These are phyloP conservation scores for Elaeis oleifera DNA, from an alignment of 202 grass and related monocot genomes.

Conservation along the genomic window DNA sequence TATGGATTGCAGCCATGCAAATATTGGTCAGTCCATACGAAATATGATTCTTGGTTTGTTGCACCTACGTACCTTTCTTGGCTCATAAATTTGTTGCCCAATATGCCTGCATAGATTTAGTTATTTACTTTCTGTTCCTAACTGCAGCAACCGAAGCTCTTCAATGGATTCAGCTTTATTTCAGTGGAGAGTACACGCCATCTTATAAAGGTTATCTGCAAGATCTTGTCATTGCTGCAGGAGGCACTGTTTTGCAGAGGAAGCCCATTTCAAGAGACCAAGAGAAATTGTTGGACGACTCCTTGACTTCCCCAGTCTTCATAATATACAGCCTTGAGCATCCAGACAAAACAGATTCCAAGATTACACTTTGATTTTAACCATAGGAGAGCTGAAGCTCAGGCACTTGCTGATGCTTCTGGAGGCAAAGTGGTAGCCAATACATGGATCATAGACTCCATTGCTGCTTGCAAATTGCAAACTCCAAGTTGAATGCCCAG, in stretches of 20 bases:
- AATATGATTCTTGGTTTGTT: no score
- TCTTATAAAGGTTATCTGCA: constrained; percentile 1
- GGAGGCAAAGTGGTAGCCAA: constrained; percentile 54
- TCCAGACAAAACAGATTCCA: constrained; percentile 25
- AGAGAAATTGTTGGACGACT: constrained; percentile 53
- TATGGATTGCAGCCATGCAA: no score
- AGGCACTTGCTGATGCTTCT: constrained; percentile 44
- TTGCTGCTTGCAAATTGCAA: constrained; percentile 59
- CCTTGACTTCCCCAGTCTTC: constrained; percentile 17
- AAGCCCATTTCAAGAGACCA: constrained; percentile 70
- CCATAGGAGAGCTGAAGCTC: constrained; percentile 27
- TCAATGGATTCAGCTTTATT: constrained; percentile 6
- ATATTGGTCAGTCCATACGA: no score
- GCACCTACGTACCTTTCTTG: no score
- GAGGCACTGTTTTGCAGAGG: constrained; percentile 43
- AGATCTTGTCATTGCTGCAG: not conserved
- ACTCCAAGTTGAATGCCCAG: constrained; percentile 6
- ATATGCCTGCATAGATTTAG: not conserved
- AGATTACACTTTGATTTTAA: not conserved
- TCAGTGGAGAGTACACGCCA: not conserved
- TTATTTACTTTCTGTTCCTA: not conserved
- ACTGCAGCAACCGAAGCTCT: constrained; percentile 19
- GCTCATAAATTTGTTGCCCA: no score
- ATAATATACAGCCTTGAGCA: constrained; percentile 51
- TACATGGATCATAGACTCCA: constrained; percentile 70